Base-by-base conservation (phyloP, 2,329 filamentous ascomycete species). In the Trichophyton verrucosum region DNA sequence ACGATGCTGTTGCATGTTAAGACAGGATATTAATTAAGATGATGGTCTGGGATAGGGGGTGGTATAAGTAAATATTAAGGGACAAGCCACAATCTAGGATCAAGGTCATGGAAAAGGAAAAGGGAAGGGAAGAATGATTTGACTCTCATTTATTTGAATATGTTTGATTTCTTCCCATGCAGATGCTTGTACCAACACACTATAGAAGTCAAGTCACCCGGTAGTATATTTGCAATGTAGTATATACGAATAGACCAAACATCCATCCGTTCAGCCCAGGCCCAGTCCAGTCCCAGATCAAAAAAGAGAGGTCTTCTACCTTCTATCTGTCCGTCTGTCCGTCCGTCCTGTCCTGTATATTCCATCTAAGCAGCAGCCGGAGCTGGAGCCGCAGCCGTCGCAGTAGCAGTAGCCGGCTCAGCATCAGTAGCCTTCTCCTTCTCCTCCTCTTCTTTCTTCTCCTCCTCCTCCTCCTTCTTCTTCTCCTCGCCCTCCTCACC, bases 401-500 rank as follows among this genome's bases (percentile, higher is more conserved):
- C 27, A 36, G 24, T 36, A 17, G 51, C 13, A 36, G 49, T 8
- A 15, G 30, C 27, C 11, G 51, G 51, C 51, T 17, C 27, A 24
- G 51, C 20, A 17, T 13, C 33, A 38, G 3, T 9, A 13, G 11
- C 33, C 33, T 38, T 38, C 33, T 38, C 33, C 33, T 33, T 33
- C 9, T 33, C 30, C 30, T 9, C 30, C 8, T 33, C 30, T 2
- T n/a, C 40, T 7, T 44, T n/a, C 40, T 44, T 20, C 40, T 44
- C 40, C n/a, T 60, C 40, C 57, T 60, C 33, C 5, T 38, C 58
- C 13, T 7, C 58, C 9, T 65, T 65, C 63, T 68, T 67, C 66
- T 70, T 66, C 65, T 70, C 68, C 13, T 69, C 59, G 15, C 65
- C 58, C 57, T 56, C 63, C 58, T 61, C 62, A 3, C 62, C 62